phyloP scores from a whole-genome alignment of 768 basidiomycete genomes.

The Lactifluus piperatus region DNA sequence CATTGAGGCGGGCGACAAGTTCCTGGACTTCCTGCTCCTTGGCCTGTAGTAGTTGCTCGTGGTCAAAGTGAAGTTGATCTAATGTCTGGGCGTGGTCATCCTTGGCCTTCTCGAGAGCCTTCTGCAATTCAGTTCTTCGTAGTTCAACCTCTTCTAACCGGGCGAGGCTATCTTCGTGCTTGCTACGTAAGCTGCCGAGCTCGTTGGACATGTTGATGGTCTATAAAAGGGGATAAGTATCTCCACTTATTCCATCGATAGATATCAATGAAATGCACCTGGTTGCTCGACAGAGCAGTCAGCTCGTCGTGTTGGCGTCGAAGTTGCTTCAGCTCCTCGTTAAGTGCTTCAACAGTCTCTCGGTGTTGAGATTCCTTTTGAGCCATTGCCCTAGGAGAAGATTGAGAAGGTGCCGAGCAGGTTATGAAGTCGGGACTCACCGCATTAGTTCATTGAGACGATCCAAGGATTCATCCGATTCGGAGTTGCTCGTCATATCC shows the following conservation, averaged over 20 bases:
- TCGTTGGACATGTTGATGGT: conserved; percentile 83
- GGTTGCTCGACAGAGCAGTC: conserved; percentile 71
- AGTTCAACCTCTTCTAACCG: conserved; percentile 47
- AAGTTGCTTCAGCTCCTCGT: conserved; percentile 54
- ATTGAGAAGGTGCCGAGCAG: conserved; percentile 14
- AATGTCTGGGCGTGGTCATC: conserved; percentile 41
- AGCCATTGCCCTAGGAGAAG: conserved; percentile 75
- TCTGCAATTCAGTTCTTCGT: conserved; percentile 47
- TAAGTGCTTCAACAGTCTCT: conserved; percentile 68
- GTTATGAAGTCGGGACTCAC: conserved; percentile 36
- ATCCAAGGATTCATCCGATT: conserved; percentile 63
- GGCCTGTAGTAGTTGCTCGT: conserved; percentile 35
- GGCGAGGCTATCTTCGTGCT: conserved; percentile 44
- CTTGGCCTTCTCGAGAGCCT: conserved; percentile 41
- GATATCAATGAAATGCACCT: conserved; percentile 39
- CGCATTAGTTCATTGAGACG: conserved; percentile 88
- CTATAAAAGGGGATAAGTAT: conserved; percentile 30
- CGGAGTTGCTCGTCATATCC: conserved; percentile 30
- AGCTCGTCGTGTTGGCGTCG: conserved; percentile 79
- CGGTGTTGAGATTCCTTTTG: conserved; percentile 90
- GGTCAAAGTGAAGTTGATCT: conserved; percentile 37
- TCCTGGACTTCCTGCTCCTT: conserved; percentile 37
- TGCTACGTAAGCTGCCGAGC: conserved; percentile 61
- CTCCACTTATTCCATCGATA: not conserved
- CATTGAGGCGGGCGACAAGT: conserved; percentile 38